Evolutionary conservation across 1,139 yeast genomes (phyloP), one percentile per base, ranked within the genome.

Genomic region (Hemisphaericaspora subhashii): DNA sequence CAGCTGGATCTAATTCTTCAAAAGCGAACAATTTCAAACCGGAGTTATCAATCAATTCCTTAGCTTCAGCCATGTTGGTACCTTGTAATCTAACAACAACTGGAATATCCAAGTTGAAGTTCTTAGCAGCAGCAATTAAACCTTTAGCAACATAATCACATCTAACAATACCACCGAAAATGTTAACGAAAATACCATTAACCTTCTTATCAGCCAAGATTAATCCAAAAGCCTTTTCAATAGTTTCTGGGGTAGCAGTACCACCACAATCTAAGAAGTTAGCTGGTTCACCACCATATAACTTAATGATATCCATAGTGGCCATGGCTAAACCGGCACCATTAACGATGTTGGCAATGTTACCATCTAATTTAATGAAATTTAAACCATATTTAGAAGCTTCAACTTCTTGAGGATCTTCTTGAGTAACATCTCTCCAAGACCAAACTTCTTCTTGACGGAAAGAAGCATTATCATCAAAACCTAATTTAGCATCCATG

Each of bases 271-370:
- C 99, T 67, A 92, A 81, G 80, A 92, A 92, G 79, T 92, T 92
- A 53, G 98, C 99, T 57, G 99, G 99, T 57, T 83, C 88, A 66
- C 99, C 99, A 58, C 98, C 98, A 74, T 89, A 86, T 58, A 94
- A 80, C 76, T 94, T 90, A 76, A 92, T 88, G 66, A 94, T 95
- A 70, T 92, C 99, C 98, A 92, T 90, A 53, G 99, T 92, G 58
- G 99, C 98, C 99, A 92, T 92, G 58, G 99, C 99, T 62, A 92
- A 81, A 70, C 99, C 99, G 43, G 99, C 99, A 75, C 99, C 99
- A 68, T 92, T 92, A 64, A 92, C 99, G 51, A 92, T 78, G 77
- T 96, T 92, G 59, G 98, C 99, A 61, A 92, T 90, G 77, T 88
- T 87, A 68, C 98, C 99, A 63, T 92, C 95, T 62, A 92, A 83